phyloP scores from a whole-genome alignment of 1,284 basidiomycete genomes.

The Cystobasidium sp. region DNA sequence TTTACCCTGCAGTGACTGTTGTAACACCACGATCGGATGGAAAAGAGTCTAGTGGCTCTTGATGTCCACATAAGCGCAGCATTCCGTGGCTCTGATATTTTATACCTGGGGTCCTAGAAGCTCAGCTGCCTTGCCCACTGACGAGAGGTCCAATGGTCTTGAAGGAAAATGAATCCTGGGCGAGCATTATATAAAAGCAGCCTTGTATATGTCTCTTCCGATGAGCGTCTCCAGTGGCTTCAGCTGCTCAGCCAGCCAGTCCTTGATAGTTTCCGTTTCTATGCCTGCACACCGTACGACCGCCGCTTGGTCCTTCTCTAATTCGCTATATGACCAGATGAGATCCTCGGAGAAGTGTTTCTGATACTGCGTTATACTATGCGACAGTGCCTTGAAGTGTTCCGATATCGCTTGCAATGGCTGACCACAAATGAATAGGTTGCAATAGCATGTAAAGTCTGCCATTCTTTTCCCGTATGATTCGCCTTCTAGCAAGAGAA shows the following conservation, averaged over 20 bases:
- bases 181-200: slow-evolving; percentile 35
- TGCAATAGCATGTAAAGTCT: slow-evolving; percentile 85
- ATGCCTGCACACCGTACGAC: slow-evolving; percentile 73
- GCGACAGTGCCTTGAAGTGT: slow-evolving; percentile 63
- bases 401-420: slow-evolving; percentile 61
- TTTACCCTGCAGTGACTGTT: neutral
- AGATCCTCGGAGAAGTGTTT: slow-evolving; percentile 64
- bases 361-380: slow-evolving; percentile 66
- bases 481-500: slow-evolving; percentile 70
- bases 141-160: no score
- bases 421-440: slow-evolving; percentile 73
- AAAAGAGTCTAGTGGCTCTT: no score
- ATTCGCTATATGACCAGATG: slow-evolving; percentile 74
- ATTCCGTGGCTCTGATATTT: no score
- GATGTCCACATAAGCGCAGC: no score
- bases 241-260: slow-evolving; percentile 68
- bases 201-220: slow-evolving; percentile 40
- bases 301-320: slow-evolving; percentile 52
- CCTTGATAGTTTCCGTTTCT: slow-evolving; percentile 71
- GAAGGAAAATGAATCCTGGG: no score
- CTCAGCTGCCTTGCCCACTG: no score
- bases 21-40: neutral
- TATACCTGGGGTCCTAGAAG: no score
- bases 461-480: slow-evolving; percentile 58
- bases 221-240: slow-evolving; percentile 59